A percentile compares a stretch with the other conserved stretches of the same genome.
phyloP scores from a whole-genome alignment of 345 rosid species.

The Abelmoschus esculentus region DNA sequence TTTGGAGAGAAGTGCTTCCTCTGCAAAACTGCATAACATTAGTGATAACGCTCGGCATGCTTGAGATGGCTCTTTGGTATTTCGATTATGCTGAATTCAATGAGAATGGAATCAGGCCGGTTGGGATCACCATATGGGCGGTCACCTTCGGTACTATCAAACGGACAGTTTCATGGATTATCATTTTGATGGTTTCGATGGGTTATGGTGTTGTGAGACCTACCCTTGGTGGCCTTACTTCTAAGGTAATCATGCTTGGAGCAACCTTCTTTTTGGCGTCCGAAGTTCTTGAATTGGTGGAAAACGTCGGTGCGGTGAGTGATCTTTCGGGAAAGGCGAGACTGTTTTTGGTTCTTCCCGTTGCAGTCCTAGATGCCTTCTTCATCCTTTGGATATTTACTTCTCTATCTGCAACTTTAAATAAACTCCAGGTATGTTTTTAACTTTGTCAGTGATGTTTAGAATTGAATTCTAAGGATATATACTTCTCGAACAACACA shows the following conservation, averaged over 20 bases:
- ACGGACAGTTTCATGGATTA: constrained; percentile 64
- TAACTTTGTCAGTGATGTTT: constrained; percentile 2
- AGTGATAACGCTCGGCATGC: constrained; percentile 85
- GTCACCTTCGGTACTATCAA: constrained; percentile 78
- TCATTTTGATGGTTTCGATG: constrained; percentile 86
- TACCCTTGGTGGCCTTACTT: constrained; percentile 82
- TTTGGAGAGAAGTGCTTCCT: constrained; percentile 87
- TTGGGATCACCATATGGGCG: constrained; percentile 85
- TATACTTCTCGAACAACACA: not conserved
- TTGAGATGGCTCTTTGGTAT: constrained; percentile 97
- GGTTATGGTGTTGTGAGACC: constrained; percentile 99
- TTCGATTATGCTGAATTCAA: constrained; percentile 88
- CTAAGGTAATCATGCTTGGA: constrained; percentile 87
- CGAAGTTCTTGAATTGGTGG: constrained; percentile 83
- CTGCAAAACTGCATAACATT: constrained; percentile 80
- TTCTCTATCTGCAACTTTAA: constrained; percentile 83
- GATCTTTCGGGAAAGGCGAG: constrained; percentile 92
- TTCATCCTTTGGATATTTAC: constrained; percentile 91
- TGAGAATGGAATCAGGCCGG: constrained; percentile 78
- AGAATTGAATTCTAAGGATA: not conserved
- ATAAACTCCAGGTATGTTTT: constrained; percentile 72
- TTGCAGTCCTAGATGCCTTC: constrained; percentile 86
- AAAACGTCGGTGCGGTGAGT: constrained; percentile 83
- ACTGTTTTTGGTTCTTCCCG: constrained; percentile 75
- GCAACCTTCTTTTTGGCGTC: constrained; percentile 80